These are phyloP conservation scores for Calamus simplicifolius DNA, from an alignment of 176 grass and related monocot species.

Conservation along the genomic window DNA sequence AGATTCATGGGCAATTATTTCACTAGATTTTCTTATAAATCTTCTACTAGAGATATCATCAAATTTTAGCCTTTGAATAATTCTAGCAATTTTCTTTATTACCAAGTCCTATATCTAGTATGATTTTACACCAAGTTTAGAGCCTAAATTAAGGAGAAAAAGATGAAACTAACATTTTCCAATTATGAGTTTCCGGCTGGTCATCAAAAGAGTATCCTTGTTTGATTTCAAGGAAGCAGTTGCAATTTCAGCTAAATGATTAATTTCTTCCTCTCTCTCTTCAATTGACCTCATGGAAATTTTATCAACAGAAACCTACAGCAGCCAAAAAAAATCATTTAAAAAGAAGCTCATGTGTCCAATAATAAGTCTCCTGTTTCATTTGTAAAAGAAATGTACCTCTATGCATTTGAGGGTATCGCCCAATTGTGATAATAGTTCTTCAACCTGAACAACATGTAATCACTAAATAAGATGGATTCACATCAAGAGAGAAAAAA, in stretches of 20 bases:
- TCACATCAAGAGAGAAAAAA: conserved; percentile 5
- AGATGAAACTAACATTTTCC: conserved; percentile 56
- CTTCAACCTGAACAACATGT: conserved; percentile 61
- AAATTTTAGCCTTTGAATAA: no score
- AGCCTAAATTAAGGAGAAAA: not conserved
- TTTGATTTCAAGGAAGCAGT: conserved; percentile 62
- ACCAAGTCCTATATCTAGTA: no score
- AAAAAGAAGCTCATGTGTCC: no score
- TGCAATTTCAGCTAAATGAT: conserved; percentile 48
- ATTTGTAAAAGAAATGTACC: conserved; percentile 37
- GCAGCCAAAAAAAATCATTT: no score
- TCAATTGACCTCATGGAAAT: conserved; percentile 63
- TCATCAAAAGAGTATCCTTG: conserved; percentile 86
- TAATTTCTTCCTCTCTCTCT: conserved; percentile 81
- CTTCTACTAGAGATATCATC: no score
- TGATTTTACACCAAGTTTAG: no score
- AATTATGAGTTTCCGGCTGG: conserved; percentile 75
- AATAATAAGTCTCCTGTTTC: not conserved
- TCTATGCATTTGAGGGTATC: conserved; percentile 63
- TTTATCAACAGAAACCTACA: conserved; percentile 77
- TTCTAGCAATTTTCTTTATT: no score
- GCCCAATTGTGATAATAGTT: conserved; percentile 45
- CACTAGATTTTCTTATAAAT: no score
- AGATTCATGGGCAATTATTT: no score
- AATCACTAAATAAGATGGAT: not conserved